phyloP scores from a whole-genome alignment of 495 filamentous ascomycete species.

The Tuber umbilicatum region DNA sequence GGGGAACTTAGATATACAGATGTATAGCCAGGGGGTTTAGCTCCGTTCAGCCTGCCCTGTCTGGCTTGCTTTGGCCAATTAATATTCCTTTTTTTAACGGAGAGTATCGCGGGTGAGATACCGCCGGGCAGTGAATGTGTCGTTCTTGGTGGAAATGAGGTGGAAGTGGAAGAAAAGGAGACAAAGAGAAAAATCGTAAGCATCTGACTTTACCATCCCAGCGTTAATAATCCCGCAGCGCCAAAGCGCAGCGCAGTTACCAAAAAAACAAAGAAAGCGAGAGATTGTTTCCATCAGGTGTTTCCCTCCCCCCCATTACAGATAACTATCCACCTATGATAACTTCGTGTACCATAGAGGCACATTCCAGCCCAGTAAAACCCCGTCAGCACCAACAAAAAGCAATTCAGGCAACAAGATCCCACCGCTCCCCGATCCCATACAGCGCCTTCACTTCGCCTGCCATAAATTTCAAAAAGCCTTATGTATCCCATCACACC shows the following conservation, averaged over 20 bases:
- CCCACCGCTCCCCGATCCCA: neutral
- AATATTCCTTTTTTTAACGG: neutral
- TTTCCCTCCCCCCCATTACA: neutral
- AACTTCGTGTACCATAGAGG: neutral
- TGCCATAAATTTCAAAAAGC: neutral
- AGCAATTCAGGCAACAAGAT: neutral
- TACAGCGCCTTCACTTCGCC: neutral
- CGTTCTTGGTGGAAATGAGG: neutral
- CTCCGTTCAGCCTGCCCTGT: neutral
- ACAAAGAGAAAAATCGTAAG: neutral
- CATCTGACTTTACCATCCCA: neutral
- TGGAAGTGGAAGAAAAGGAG: neutral
- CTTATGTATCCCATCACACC: neutral
- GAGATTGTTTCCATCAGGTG: neutral
- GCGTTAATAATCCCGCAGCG: neutral
- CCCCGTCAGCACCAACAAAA: neutral
- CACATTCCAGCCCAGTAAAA: neutral
- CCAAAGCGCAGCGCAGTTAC: neutral
- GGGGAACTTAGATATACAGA: neutral
- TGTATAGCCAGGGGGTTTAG: neutral
- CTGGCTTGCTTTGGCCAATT: neutral
- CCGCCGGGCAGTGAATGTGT: neutral
- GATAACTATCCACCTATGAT: neutral
- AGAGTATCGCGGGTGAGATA: neutral
- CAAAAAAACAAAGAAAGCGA: slow-evolving; percentile 1